Percentiles rank a stretch among this genome's conserved stretches.
Evolutionary conservation across 2,329 filamentous ascomycete species (phyloP).

Genomic region (Fusarium nurragi): DNA sequence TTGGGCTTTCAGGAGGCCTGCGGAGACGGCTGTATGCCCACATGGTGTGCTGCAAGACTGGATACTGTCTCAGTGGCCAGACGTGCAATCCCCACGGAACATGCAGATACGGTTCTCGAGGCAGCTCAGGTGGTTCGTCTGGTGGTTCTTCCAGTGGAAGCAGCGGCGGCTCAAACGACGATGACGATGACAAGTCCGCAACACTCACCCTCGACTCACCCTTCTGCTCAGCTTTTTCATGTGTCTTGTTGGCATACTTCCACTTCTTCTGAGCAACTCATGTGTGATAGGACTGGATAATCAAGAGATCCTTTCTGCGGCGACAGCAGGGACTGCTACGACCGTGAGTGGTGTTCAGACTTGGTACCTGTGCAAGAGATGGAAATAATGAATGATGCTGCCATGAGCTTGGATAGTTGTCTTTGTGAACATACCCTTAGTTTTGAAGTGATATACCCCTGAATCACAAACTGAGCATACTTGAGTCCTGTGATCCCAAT

Average conservation of each 20-base stretch:
- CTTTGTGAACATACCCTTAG: neutral
- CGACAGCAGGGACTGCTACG: neutral
- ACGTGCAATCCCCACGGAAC: constrained; percentile 39
- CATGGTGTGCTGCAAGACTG: constrained; percentile 41
- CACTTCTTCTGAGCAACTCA: constrained; percentile 37
- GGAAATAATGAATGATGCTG: constrained; percentile 22
- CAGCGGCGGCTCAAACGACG: constrained; percentile 26
- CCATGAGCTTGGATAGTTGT: neutral
- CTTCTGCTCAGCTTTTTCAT: constrained; percentile 35
- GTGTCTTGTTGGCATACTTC: constrained; percentile 39
- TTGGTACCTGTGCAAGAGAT: neutral
- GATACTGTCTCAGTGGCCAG: constrained; percentile 46
- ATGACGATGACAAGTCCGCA: constrained; percentile 9
- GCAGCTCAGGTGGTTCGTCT: constrained; percentile 21
- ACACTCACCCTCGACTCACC: constrained; percentile 15
- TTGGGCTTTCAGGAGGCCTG: constrained; percentile 36
- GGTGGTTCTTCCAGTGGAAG: constrained; percentile 25
- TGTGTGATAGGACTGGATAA: neutral
- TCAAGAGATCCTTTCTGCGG: neutral
- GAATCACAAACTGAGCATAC: neutral
- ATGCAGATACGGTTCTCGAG: constrained; percentile 16
- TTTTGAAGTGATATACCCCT: constrained; percentile 24
- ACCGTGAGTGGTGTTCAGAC: neutral
- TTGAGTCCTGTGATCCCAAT: neutral
- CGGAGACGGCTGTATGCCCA: constrained; percentile 44